Evolutionary conservation across 2,329 filamentous ascomycete genomes (phyloP).

Genomic region (Geoglossum cookeanum): DNA sequence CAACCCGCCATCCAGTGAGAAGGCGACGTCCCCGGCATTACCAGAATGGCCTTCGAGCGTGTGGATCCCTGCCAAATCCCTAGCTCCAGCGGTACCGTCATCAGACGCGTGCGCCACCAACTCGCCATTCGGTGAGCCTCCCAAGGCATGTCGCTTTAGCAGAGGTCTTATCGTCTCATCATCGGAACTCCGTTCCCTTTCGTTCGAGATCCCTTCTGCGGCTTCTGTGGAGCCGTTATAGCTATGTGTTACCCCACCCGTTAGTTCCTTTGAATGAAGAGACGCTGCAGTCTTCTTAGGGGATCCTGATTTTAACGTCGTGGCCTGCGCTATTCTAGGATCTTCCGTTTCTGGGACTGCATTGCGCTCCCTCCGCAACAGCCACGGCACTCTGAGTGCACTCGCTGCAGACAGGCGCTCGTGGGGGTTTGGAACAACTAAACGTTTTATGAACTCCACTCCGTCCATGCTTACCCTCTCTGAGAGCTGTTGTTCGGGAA

Average conservation of each 20-base stretch:
- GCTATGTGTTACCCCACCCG: neutral
- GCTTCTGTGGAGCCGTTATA: neutral
- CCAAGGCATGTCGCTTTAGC: neutral
- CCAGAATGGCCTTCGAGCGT: no score
- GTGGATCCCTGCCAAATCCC: no score
- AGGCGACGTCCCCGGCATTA: no score
- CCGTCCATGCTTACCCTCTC: neutral
- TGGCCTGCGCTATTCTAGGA: neutral
- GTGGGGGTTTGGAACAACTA: neutral
- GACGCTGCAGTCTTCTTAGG: neutral
- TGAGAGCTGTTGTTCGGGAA: neutral
- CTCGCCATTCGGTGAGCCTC: neutral
- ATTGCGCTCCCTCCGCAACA: neutral
- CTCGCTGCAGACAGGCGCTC: neutral
- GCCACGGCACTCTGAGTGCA: neutral
- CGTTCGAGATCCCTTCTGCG: neutral
- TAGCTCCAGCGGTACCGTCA: no score
- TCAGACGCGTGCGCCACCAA: neutral
- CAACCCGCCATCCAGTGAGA: no score
- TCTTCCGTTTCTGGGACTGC: neutral
- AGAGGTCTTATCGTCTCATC: neutral
- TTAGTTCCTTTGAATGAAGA: neutral
- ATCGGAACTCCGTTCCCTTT: neutral
- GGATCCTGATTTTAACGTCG: neutral
- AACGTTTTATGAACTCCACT: neutral